Conservation (phyloP, 2,329 filamentous ascomycete species). For the Alternaria triticina region DNA sequence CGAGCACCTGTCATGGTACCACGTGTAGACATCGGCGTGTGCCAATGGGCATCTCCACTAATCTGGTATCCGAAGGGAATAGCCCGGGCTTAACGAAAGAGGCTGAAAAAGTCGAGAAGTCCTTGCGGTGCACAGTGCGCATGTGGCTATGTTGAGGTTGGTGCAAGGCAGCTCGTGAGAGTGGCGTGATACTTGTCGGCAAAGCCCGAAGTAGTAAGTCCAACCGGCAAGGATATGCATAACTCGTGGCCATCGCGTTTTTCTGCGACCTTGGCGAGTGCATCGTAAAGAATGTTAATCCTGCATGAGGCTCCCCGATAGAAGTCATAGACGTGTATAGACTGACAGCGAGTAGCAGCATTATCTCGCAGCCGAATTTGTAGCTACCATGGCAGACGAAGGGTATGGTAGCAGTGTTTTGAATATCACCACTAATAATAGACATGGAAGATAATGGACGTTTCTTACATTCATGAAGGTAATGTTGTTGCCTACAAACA, state of each 20-base stretch:
- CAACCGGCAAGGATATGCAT: neutral
- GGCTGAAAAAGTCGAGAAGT: conserved; percentile 4
- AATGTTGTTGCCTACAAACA: neutral
- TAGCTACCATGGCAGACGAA: neutral
- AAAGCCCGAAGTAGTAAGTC: neutral
- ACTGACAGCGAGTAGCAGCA: neutral
- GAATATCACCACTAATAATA: neutral
- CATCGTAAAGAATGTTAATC: neutral
- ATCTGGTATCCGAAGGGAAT: conserved; percentile 17
- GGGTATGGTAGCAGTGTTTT: neutral
- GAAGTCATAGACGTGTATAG: neutral
- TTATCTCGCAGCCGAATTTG: neutral
- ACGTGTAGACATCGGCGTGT: neutral
- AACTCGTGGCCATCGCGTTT: neutral
- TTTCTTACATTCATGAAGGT: neutral
- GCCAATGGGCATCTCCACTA: conserved; percentile 23
- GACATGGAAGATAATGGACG: neutral
- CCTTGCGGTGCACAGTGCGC: conserved; percentile 14
- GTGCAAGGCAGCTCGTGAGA: conserved; percentile 8
- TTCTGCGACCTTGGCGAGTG: neutral
- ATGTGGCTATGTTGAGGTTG: conserved; percentile 16
- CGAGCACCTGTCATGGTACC: neutral
- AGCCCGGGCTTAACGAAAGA: conserved; percentile 9
- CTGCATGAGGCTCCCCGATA: neutral
- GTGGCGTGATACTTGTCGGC: conserved; percentile 28